Conservation (phyloP, 129 eudicot genomes). For the Lactuca saligna region DNA sequence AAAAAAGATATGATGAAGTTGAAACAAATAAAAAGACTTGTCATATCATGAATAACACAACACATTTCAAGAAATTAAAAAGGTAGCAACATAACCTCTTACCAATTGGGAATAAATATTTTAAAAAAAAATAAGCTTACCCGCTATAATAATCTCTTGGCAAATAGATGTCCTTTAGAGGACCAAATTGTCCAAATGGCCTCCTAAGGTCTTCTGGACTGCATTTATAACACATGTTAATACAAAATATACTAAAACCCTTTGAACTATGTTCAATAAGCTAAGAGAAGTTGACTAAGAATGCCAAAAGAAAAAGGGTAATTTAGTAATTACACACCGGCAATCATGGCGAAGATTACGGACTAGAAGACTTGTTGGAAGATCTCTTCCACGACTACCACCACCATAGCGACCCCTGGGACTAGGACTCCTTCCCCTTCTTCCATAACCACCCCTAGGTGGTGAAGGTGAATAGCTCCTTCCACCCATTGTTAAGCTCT, state of each 20-base stretch:
- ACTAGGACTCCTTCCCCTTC: conserved; percentile 87
- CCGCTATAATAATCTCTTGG: conserved; percentile 90
- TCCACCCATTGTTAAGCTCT: conserved; percentile 58
- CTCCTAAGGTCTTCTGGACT: conserved; percentile 90
- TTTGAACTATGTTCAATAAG: neutral
- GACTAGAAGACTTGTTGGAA: conserved; percentile 79
- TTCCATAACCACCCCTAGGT: conserved; percentile 81
- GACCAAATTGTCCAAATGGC: conserved; percentile 87
- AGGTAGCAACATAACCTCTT: neutral
- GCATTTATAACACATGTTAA: conserved; percentile 14
- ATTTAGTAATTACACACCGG: conserved; percentile 37
- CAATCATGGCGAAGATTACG: conserved; percentile 96
- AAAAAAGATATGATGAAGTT: neutral
- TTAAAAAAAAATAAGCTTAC: conserved; percentile 46
- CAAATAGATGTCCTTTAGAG: conserved; percentile 72
- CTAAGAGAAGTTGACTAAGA: neutral
- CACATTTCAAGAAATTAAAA: neutral
- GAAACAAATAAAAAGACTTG: neutral
- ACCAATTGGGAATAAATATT: neutral
- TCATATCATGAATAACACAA: neutral
- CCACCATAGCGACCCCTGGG: conserved; percentile 66
- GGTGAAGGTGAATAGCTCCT: conserved; percentile 87
- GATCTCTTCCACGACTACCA: conserved; percentile 70
- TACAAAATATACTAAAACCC: neutral
- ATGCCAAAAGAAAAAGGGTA: neutral